Conservation (phyloP, 208 protist genomes). For the Trypanosoma congolense region DNA sequence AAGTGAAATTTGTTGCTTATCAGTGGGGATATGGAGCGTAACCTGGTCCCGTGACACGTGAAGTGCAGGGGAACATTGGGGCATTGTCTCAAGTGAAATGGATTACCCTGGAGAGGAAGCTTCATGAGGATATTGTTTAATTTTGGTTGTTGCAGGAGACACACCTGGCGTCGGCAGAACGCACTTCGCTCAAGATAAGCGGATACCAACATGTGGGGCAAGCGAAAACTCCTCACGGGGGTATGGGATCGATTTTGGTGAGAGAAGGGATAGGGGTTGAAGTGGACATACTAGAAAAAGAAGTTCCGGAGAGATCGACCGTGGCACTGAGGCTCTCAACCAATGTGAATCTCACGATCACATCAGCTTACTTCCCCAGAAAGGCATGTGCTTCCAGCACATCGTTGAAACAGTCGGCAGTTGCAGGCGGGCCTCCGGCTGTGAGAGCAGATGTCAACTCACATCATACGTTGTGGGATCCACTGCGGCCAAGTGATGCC, state of each 20-base stretch:
- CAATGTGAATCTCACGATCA: background rate
- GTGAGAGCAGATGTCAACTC: conserved; percentile 9
- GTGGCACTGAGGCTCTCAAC: background rate
- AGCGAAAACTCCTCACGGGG: conserved; percentile 8
- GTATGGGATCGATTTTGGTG: conserved; percentile 7
- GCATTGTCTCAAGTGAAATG: conserved; percentile 4
- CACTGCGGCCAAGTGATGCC: background rate
- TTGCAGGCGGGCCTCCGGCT: background rate
- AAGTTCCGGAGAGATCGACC: background rate
- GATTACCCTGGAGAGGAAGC: conserved; percentile 1
- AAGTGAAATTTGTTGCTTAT: conserved; percentile 1
- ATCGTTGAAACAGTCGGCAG: background rate
- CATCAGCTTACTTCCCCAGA: conserved; percentile 11
- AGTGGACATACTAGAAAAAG: background rate
- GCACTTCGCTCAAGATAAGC: conserved; percentile 8
- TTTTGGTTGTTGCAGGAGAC: conserved; percentile 10
- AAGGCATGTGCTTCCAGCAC: background rate
- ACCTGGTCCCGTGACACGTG: conserved; percentile 1
- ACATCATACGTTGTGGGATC: background rate
- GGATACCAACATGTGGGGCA: conserved; percentile 17
- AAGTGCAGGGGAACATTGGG: conserved; percentile 9
- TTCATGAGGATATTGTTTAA: conserved; percentile 1
- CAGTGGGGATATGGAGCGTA: background rate
- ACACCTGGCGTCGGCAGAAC: background rate
- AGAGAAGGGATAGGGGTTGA: conserved; percentile 5